These are phyloP conservation scores for Imleria badia DNA, from an alignment of 768 basidiomycete genomes.

Conservation along the genomic window DNA sequence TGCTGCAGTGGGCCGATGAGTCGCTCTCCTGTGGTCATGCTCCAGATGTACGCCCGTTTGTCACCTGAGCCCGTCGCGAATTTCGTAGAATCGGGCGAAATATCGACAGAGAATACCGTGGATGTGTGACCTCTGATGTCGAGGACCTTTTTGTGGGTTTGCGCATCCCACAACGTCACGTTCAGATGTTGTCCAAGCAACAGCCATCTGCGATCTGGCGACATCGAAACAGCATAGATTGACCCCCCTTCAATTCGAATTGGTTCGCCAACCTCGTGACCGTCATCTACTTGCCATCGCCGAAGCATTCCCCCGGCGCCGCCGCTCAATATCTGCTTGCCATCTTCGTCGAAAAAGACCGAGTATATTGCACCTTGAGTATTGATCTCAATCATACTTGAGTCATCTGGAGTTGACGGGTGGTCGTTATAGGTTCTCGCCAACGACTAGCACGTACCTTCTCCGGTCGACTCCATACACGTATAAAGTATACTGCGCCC, in stretches of 20 bases:
- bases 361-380: background rate
- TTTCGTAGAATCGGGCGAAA: background rate
- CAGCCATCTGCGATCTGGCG: background rate
- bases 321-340: background rate
- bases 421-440: too few species aligned
- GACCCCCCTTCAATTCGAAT: background rate
- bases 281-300: background rate
- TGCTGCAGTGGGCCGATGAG: background rate
- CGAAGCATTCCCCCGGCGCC: background rate
- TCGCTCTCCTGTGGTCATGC: background rate
- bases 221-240: background rate
- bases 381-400: background rate
- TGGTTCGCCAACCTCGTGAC: background rate
- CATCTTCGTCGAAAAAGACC: background rate
- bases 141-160: background rate
- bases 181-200: background rate
- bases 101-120: background rate
- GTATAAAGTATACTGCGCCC: too few species aligned
- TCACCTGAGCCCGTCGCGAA: background rate
- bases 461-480: too few species aligned
- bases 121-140: background rate
- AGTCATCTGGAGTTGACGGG: background rate
- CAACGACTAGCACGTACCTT: too few species aligned
- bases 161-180: background rate
- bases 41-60: background rate